Evolutionary conservation across 164 flowering plant genomes (phyloP).

Genomic region (Tetrastigma voinierianum): DNA sequence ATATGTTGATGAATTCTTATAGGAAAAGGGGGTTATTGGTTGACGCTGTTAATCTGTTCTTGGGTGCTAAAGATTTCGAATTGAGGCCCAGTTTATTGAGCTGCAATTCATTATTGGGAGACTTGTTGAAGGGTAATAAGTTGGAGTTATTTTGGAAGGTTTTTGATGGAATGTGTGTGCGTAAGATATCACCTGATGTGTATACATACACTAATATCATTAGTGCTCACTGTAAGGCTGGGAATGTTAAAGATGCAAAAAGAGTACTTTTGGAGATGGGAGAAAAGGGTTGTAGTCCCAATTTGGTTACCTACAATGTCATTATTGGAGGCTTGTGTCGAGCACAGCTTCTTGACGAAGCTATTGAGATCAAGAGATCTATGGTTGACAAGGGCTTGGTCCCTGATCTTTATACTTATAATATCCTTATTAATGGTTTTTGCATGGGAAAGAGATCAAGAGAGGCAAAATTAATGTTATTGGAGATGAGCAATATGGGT

Average conservation of each 20-base stretch:
- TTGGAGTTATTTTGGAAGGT: conserved; percentile 60
- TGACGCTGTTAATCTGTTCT: no score
- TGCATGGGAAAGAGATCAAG: conserved; percentile 11
- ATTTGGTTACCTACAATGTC: conserved; percentile 56
- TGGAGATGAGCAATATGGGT: conserved; percentile 13
- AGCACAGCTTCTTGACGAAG: conserved; percentile 36
- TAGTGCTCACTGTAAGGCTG: conserved; percentile 50
- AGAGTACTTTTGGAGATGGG: conserved; percentile 57
- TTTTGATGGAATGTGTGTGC: conserved; percentile 45
- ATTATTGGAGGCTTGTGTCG: conserved; percentile 62
- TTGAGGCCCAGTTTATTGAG: conserved; percentile 39
- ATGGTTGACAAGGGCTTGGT: conserved; percentile 53
- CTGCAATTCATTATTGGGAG: conserved; percentile 37
- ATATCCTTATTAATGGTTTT: conserved; percentile 19
- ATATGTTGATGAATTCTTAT: no score
- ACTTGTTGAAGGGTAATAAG: no score
- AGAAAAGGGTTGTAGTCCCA: conserved; percentile 61
- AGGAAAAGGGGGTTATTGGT: no score
- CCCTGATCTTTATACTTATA: conserved; percentile 18
- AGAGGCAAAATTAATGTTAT: conserved; percentile 20
- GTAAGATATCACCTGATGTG: conserved; percentile 46
- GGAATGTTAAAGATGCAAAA: conserved; percentile 48
- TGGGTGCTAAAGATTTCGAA: no score
- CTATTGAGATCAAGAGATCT: conserved; percentile 25
- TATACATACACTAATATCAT: conserved; percentile 64